Evolutionary conservation across 1,284 basidiomycete species (phyloP).

Genomic region (Sphagnurus paluster): DNA sequence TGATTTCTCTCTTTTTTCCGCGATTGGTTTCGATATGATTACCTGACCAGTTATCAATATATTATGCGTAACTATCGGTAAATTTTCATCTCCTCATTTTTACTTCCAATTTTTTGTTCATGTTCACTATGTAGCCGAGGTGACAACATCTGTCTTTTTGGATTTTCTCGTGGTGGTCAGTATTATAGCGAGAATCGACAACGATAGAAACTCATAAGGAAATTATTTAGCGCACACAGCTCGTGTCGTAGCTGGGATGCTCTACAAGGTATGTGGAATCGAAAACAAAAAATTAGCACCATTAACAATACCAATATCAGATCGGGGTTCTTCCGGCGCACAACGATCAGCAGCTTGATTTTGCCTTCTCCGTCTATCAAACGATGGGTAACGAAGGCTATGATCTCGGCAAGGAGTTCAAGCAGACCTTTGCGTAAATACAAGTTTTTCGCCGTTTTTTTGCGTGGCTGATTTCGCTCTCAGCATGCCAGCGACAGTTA

Average conservation of each 20-base stretch:
- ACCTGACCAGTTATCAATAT: slow-evolving; percentile 10
- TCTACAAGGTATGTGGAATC: slow-evolving; percentile 15
- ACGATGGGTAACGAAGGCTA: slow-evolving; percentile 21
- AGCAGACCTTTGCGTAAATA: slow-evolving; percentile 21
- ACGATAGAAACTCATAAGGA: not conserved
- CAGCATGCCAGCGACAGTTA: slow-evolving; percentile 20
- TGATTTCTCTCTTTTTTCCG: not conserved
- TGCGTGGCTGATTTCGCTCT: not conserved
- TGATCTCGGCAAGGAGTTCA: slow-evolving; percentile 23
- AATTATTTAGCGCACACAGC: slow-evolving; percentile 15
- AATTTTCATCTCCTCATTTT: not conserved
- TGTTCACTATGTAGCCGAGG: slow-evolving; percentile 8
- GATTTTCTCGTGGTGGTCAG: slow-evolving; percentile 19
- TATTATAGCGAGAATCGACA: too few relatives aligned
- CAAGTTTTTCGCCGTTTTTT: not conserved
- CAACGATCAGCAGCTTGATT: slow-evolving; percentile 19
- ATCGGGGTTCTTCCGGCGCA: slow-evolving; percentile 17
- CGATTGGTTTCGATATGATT: slow-evolving; percentile 11
- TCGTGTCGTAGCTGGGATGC: slow-evolving; percentile 21
- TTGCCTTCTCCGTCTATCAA: slow-evolving; percentile 24
- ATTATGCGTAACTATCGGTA: slow-evolving; percentile 25
- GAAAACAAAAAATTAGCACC: not conserved
- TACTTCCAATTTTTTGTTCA: not conserved
- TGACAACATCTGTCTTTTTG: slow-evolving; percentile 20
- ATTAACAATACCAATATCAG: not conserved